These are phyloP conservation scores for Diaporthe citrichinensis DNA, from an alignment of 2,329 filamentous ascomycete genomes.

Conservation along the genomic window DNA sequence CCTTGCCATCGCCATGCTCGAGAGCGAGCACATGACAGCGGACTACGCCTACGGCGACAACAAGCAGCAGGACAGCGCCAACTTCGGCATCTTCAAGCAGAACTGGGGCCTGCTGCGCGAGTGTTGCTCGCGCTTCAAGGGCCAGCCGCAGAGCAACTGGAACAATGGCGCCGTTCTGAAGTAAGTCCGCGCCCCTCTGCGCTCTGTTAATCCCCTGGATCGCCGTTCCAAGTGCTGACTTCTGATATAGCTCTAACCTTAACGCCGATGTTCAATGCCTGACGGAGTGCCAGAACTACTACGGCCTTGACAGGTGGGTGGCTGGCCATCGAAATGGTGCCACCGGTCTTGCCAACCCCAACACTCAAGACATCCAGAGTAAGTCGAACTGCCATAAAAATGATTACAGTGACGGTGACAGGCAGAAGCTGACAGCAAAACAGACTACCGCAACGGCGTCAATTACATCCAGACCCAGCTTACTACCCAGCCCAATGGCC, in stretches of 20 bases:
- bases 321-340: constrained; percentile 5
- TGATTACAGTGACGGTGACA: not conserved
- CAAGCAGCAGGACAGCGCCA: constrained; percentile 24
- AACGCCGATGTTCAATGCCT: constrained; percentile 15
- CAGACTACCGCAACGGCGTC: constrained; percentile 17
- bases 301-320: constrained; percentile 2
- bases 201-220: no score
- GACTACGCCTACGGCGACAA: constrained; percentile 23
- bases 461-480: constrained; percentile 11
- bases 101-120: constrained; percentile 17
- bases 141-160: constrained; percentile 17
- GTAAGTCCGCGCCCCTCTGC: not conserved
- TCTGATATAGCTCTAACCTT: not conserved
- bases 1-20: constrained; percentile 5
- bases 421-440: not conserved
- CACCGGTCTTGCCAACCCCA: constrained; percentile 2
- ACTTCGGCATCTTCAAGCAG: constrained; percentile 21
- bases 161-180: constrained; percentile 11
- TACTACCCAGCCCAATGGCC: constrained; percentile 5
- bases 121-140: constrained; percentile 17
- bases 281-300: constrained; percentile 6
- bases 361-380: constrained; percentile 18
- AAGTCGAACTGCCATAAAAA: not conserved
- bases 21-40: not conserved
- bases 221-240: not conserved